phyloP scores from a whole-genome alignment of 768 basidiomycete genomes.

The Clitopilus hobsonii region DNA sequence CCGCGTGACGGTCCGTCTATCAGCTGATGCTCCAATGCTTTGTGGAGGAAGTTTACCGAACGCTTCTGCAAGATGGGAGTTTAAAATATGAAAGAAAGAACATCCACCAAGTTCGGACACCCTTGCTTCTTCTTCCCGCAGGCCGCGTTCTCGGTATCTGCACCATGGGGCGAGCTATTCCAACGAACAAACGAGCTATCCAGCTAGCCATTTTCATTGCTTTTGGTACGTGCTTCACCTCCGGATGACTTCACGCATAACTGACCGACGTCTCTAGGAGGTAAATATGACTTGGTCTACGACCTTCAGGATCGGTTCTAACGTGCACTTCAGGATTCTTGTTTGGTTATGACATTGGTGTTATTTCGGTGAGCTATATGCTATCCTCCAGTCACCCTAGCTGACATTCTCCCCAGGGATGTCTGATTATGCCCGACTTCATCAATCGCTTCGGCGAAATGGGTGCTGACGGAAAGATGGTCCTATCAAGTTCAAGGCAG shows the following conservation, averaged over 20 bases:
- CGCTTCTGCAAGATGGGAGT: background rate
- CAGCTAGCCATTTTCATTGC: slow-evolving; percentile 67
- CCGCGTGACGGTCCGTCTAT: slow-evolving; percentile 2
- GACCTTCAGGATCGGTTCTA: background rate
- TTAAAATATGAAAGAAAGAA: slow-evolving; percentile 9
- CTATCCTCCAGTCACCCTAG: background rate
- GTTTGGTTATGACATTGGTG: slow-evolving; percentile 75
- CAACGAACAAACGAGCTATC: slow-evolving; percentile 61
- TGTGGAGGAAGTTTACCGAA: slow-evolving; percentile 3
- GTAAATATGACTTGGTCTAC: background rate
- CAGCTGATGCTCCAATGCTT: slow-evolving; percentile 12
- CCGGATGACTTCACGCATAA: background rate
- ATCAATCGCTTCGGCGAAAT: slow-evolving; percentile 60
- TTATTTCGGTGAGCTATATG: slow-evolving; percentile 52
- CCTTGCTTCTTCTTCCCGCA: slow-evolving; percentile 17
- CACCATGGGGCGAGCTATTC: slow-evolving; percentile 37
- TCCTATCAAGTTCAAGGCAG: slow-evolving; percentile 59
- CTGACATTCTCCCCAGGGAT: slow-evolving; percentile 45
- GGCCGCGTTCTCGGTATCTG: slow-evolving; percentile 6
- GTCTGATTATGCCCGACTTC: slow-evolving; percentile 78
- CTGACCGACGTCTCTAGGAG: background rate
- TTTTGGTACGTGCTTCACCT: slow-evolving; percentile 45
- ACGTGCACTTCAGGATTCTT: slow-evolving; percentile 42
- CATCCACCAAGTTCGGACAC: background rate
- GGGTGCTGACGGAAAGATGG: slow-evolving; percentile 37